Percentiles rank a stretch among this genome's conserved stretches.
phyloP scores from a whole-genome alignment of 352 stramenopile genomes.

The Globisporangium spinosum region DNA sequence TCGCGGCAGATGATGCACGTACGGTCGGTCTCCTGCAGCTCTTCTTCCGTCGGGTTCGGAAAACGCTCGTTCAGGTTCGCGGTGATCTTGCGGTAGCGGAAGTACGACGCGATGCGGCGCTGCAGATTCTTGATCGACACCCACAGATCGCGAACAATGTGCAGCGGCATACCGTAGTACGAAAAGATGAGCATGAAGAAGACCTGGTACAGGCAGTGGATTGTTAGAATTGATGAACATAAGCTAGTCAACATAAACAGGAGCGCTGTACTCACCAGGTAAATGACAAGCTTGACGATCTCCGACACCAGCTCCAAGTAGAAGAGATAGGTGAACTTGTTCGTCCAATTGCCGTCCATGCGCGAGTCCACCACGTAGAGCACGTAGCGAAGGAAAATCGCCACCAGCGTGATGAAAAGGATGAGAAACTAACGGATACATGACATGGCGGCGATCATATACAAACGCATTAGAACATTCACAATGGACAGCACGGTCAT shows the following conservation, averaged over 20 bases:
- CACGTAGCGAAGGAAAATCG: constrained; percentile 86
- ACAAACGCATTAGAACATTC: not conserved
- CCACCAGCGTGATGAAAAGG: constrained; percentile 90
- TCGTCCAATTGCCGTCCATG: constrained; percentile 86
- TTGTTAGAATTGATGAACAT: not conserved
- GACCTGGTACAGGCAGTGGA: constrained; percentile 30
- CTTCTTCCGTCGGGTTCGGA: constrained; percentile 90
- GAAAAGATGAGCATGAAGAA: constrained; percentile 98
- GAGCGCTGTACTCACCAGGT: constrained; percentile 58
- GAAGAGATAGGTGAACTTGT: constrained; percentile 92
- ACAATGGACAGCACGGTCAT: not conserved
- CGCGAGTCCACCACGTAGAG: constrained; percentile 93
- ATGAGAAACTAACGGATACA: constrained; percentile 79
- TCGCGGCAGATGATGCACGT: constrained; percentile 97
- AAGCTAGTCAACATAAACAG: not conserved
- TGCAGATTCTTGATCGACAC: constrained; percentile 88
- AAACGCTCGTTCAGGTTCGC: constrained; percentile 96
- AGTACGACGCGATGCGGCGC: constrained; percentile 80
- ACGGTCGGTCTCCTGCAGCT: constrained; percentile 90
- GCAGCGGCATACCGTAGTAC: constrained; percentile 96
- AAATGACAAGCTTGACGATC: constrained; percentile 94
- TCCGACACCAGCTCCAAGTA: constrained; percentile 95
- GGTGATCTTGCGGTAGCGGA: constrained; percentile 94
- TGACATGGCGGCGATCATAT: not conserved
- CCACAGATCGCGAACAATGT: constrained; percentile 97